Evolutionary conservation across 2,329 filamentous ascomycete genomes (phyloP).

Genomic region (Alternaria brassicae): DNA sequence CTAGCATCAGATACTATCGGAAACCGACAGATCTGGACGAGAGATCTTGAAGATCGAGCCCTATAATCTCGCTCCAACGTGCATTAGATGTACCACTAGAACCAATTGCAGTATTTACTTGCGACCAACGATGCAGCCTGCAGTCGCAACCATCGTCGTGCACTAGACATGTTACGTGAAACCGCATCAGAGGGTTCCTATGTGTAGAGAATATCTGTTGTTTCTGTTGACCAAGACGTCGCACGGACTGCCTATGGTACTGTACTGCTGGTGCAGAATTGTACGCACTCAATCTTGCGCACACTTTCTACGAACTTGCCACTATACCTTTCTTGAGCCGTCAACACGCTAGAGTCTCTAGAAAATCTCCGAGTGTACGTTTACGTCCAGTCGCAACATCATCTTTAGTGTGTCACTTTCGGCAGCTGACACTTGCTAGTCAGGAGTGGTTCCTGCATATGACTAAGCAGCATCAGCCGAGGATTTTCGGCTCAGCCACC

Average conservation of each 20-base stretch:
- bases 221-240: neutral
- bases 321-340: neutral
- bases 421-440: slow-evolving; percentile 6
- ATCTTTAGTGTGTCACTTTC: neutral
- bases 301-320: neutral
- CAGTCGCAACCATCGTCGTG: neutral
- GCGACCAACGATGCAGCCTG: neutral
- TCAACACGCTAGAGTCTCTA: neutral
- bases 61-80: slow-evolving; percentile 1
- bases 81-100: neutral
- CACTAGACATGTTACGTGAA: neutral
- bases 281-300: neutral
- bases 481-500: slow-evolving; percentile 11
- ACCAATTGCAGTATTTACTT: neutral
- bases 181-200: neutral
- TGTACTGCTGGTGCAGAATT: neutral
- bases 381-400: neutral
- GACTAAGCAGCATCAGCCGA: slow-evolving; percentile 4
- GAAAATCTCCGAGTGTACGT: neutral
- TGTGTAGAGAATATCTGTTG: neutral
- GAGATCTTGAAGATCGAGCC: neutral
- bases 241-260: neutral
- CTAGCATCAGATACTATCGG: neutral
- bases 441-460: slow-evolving; percentile 3
- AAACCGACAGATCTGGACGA: slow-evolving; percentile 1